These are phyloP conservation scores for Lagenaria siceraria DNA, from an alignment of 306 rosid genomes.

Conservation along the genomic window DNA sequence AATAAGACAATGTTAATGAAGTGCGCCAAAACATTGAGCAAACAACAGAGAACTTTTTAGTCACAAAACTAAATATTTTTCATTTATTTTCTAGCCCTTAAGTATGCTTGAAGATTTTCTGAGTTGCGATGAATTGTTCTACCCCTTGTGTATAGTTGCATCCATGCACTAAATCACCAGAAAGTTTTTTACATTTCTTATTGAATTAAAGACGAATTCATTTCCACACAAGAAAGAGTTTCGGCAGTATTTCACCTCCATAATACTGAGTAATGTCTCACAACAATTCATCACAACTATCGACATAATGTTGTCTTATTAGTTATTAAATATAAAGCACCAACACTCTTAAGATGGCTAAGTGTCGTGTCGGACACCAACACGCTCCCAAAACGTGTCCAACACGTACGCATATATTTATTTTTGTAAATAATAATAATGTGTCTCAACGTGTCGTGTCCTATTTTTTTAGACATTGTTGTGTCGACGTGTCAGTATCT, in stretches of 20 bases:
- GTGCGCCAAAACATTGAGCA: not conserved
- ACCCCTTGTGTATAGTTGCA: not conserved
- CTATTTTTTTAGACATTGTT: no score
- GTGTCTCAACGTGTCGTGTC: no score
- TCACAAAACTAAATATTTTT: not conserved
- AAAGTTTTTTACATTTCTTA: not conserved
- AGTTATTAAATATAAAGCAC: no score
- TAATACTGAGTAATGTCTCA: not conserved
- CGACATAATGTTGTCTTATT: not conserved
- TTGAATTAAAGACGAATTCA: not conserved
- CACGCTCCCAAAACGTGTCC: no score
- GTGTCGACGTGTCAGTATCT: no score
- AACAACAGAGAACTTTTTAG: not conserved
- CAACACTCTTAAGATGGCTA: no score
- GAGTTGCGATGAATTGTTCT: not conserved
- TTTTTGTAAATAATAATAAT: no score
- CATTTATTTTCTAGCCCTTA: not conserved
- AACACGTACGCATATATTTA: no score
- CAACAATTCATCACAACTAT: not conserved
- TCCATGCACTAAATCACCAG: not conserved
- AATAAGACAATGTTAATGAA: not conserved
- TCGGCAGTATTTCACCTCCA: not conserved
- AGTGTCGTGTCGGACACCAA: no score
- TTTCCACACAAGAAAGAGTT: not conserved
- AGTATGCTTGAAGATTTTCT: not conserved